Evolutionary conservation across 257 asterid genomes (phyloP), one percentile per base, ranked within the genome.

Genomic region (Salvia miltiorrhiza): DNA sequence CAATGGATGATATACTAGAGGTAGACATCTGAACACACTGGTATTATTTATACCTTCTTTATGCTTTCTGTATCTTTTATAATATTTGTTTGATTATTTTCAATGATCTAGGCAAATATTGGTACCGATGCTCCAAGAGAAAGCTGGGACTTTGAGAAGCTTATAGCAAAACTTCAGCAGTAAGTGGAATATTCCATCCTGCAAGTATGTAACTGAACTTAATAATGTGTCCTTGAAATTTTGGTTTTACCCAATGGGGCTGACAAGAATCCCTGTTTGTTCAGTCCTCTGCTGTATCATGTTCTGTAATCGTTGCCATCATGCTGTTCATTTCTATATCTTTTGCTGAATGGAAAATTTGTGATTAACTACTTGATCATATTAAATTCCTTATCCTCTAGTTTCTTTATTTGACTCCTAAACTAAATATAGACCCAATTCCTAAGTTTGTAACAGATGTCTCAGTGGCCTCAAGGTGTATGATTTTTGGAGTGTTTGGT

Each of bases 1-100:
- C 99, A 44, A 89, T 94, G 99, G 95, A 94, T 79, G 99, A 94
- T 79, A 89, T 94, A 71, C 80, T 94, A 20, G 96, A 90, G 93
- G 99, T 94, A 69, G 28, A 69, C 44, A 65, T 65, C 57, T 50
- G 62, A 63, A 71, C 43, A 77, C 66, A 50, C 54, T 55, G 59
- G 68, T 24, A 39, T 48, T 50, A 47, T 39, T 20, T 24, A 10
- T 59, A 40, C 37, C 56, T 41, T 68, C 54, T 50, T 5, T 53
- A 64, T 63, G 49, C 62, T 65, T 63, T 79, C 54, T 40, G 39
- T 48, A 44, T 57, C 60, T 76, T 40, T 45, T 23, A 23, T 69
- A 24, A 24, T 69, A 11, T 61, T 13, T 67, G 12, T 62, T 49
- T 69, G 17, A 57, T 33, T 7, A 28, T 52, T 69, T 41, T 66